phyloP scores from a whole-genome alignment of 2,329 filamentous ascomycete species.

The Fusarium falciforme region DNA sequence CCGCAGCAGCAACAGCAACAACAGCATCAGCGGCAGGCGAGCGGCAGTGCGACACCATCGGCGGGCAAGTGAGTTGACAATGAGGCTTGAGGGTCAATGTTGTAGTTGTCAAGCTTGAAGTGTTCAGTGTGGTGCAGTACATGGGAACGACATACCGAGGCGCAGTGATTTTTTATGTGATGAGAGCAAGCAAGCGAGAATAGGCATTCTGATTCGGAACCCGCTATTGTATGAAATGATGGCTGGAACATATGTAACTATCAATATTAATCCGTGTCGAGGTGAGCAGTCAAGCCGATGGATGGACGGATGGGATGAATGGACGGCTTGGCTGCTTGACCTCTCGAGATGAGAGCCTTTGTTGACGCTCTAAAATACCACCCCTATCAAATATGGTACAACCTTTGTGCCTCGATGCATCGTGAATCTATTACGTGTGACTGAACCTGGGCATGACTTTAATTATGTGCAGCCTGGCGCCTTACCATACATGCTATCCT shows the following conservation, averaged over 20 bases:
- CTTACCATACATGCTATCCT: not conserved
- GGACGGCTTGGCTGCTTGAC: slow-evolving; percentile 13
- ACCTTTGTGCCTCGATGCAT: not conserved
- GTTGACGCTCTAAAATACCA: slow-evolving; percentile 25
- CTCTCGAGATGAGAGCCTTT: slow-evolving; percentile 7
- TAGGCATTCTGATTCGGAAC: slow-evolving; percentile 22
- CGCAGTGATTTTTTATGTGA: slow-evolving; percentile 27
- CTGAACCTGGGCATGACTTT: not conserved
- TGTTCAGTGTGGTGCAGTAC: not conserved
- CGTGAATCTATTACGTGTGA: not conserved
- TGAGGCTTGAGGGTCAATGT: slow-evolving; percentile 5
- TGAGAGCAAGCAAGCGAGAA: slow-evolving; percentile 27
- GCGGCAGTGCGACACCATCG: slow-evolving; percentile 55
- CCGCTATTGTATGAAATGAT: slow-evolving; percentile 27
- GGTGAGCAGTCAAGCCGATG: slow-evolving; percentile 6
- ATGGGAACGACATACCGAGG: slow-evolving; percentile 10
- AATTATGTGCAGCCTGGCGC: not conserved
- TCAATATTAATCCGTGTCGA: slow-evolving; percentile 37
- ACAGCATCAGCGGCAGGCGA: slow-evolving; percentile 51
- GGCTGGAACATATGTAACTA: slow-evolving; percentile 34
- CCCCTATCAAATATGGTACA: slow-evolving; percentile 10
- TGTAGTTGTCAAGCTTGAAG: slow-evolving; percentile 15
- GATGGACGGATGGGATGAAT: not conserved
- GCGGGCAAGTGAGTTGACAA: slow-evolving; percentile 36
- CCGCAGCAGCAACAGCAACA: slow-evolving; percentile 25